Percentiles rank a stretch among this genome's conserved stretches.
Evolutionary conservation across 2,329 filamentous ascomycete species (phyloP).

Genomic region (Phaeoacremonium minimum): DNA sequence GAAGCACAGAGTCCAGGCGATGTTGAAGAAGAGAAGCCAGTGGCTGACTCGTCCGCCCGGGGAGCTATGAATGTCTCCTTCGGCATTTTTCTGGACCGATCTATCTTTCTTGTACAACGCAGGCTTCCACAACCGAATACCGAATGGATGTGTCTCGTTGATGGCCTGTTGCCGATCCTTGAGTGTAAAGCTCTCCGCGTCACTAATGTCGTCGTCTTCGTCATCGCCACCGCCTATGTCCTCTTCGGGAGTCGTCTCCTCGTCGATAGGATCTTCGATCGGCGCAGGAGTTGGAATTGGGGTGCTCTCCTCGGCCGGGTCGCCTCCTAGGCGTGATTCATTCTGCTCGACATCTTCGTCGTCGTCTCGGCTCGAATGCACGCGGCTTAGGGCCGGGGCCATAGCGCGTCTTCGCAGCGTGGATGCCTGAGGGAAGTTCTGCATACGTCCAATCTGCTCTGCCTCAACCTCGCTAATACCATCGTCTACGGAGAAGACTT

Average conservation of each 20-base stretch:
- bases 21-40: conserved; percentile 84
- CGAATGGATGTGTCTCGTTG: conserved; percentile 97
- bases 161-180: conserved; percentile 97
- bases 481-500: conserved; percentile 89
- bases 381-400: conserved; percentile 22
- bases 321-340: conserved; percentile 5
- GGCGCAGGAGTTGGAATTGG: too few relatives aligned
- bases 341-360: conserved; percentile 11
- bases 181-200: conserved; percentile 95
- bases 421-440: conserved; percentile 28
- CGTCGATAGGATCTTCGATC: conserved; percentile 29
- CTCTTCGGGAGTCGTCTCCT: conserved; percentile 31
- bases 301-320: conserved; percentile 6
- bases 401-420: conserved; percentile 32
- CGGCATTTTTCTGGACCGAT: conserved; percentile 92
- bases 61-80: conserved; percentile 93
- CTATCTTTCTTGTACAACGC: conserved; percentile 96
- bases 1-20: conserved; percentile 85
- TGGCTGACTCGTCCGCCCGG: conserved; percentile 81
- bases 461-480: conserved; percentile 75
- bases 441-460: conserved; percentile 51
- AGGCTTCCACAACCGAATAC: conserved; percentile 98
- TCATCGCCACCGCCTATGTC: conserved; percentile 54
- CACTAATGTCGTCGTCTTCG: conserved; percentile 72
- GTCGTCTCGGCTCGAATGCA: conserved; percentile 20